Percentiles rank a stretch among this genome's conserved stretches.
Evolutionary conservation across 495 filamentous ascomycete species (phyloP).

Genomic region (Xylaria intraflava): DNA sequence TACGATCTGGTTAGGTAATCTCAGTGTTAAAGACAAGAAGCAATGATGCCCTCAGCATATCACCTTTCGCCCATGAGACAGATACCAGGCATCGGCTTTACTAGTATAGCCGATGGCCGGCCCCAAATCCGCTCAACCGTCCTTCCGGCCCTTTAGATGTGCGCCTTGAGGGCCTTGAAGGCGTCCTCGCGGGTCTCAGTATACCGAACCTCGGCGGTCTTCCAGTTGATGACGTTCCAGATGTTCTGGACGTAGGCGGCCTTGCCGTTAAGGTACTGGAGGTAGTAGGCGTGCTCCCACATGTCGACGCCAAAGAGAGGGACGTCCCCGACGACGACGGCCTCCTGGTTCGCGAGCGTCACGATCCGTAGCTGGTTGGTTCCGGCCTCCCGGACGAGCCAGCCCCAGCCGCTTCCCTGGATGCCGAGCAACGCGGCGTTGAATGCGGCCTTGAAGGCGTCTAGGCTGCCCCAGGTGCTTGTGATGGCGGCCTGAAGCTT

Average conservation of each 20-base stretch:
- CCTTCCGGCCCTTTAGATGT: slow-evolving; percentile 16
- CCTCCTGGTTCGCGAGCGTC: slow-evolving; percentile 88
- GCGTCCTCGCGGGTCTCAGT: slow-evolving; percentile 29
- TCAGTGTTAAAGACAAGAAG: too few species aligned
- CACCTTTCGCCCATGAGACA: too few species aligned
- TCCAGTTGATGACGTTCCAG: slow-evolving; percentile 99
- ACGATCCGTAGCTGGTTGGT: slow-evolving; percentile 66
- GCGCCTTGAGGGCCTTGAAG: slow-evolving; percentile 29
- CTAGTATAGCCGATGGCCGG: too few species aligned
- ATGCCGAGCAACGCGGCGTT: slow-evolving; percentile 57
- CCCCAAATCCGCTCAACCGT: neutral
- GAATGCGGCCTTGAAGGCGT: slow-evolving; percentile 69
- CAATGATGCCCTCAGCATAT: too few species aligned
- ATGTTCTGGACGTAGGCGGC: slow-evolving; percentile 95
- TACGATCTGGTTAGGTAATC: too few species aligned
- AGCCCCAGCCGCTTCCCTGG: slow-evolving; percentile 68
- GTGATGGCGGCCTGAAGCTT: slow-evolving; percentile 58
- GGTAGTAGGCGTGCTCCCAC: slow-evolving; percentile 70
- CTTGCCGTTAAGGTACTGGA: slow-evolving; percentile 98
- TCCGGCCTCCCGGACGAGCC: slow-evolving; percentile 81
- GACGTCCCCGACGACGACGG: slow-evolving; percentile 77
- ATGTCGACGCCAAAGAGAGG: slow-evolving; percentile 93
- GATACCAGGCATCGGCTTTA: too few species aligned
- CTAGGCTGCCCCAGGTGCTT: slow-evolving; percentile 57
- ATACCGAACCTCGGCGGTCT: slow-evolving; percentile 83